Base-by-base conservation (phyloP, 2,329 filamentous ascomycete genomes). In the Fusarium graminum region DNA sequence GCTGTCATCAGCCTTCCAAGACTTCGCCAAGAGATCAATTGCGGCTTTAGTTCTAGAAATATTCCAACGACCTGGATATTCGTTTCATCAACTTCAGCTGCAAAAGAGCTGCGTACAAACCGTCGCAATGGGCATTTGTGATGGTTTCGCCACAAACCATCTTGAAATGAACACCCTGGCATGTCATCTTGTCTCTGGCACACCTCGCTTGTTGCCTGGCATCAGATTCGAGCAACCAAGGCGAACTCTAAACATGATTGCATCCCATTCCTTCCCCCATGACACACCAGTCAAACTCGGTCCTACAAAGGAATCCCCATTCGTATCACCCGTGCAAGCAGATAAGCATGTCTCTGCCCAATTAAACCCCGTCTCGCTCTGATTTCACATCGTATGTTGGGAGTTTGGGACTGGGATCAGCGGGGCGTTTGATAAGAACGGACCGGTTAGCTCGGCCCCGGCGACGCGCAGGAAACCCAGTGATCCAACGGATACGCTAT, bases 391-490 rank as follows among this genome's bases (percentile, higher is more conserved):
- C 44, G 25, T 52, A 36, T 14, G 38, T 58, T 63, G 44, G 59
- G 14, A 36, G 9, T n/a, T 58, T 63, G 44, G 59, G 14, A 36
- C 12, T n/a, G 19, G 25, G 59, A 63, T 63, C 59, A 39, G 51
- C 59, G 38, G 34, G 16, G 34, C 14, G 22, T 29, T 58, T 58
- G 59, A 63, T 63, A 63, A 58, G 59, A 36, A 63, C n/a, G n/a
- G 19, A 63, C 38, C 59, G 60, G 59, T 28, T 59, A 59, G 52
- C 52, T 47, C 60, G 59, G 60, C 26, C 30, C 59, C 45, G 50
- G 38, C 58, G 12, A 17, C 14, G 28, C 36, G 4, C 19, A 34
- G 19, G 10, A 47, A 38, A 28, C 29, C 55, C 39, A 38, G 22
- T 59, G 52, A 52, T 39, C 28, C 41, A 32, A 38, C 11, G 26